Evolutionary conservation across 2,329 filamentous ascomycete genomes (phyloP), one percentile per base, ranked within the genome.

Genomic region (Xylariaceae sp.): DNA sequence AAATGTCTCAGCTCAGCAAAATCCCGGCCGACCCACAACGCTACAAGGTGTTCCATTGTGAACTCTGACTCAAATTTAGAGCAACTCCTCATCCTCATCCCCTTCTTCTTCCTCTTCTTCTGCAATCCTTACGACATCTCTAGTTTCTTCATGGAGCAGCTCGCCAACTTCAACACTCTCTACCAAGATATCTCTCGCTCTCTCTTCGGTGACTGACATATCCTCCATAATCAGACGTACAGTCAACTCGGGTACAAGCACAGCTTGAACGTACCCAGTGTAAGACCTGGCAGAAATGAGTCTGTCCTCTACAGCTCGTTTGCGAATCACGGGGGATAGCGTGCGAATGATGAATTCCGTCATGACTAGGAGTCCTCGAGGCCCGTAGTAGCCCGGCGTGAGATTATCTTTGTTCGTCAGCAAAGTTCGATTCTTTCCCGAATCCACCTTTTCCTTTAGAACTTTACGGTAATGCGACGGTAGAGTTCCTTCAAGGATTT

Each of bases 341-440:
- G 79, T 78, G 3, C 75, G 68, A 56, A 90, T 85, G 33, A 92
- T 82, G 52, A 82, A 83, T 66, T 91, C 87, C 40, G 86, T 89
- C 82, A 96, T 91, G 48, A 83, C 75, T 45, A 84, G 84, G 48
- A 89, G 80, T 1, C 92, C 92, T 17, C 87, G 83, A 2, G 87
- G 83, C 1, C 92, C 92, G 73, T 96, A 96, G 74, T 96, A 96
- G 0, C 92, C 92, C 8, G 90, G 89, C 3, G 83, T 87, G 26
- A 88, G 79, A 53, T 78, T 81, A 45, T 82, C 78, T 24, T 84
- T 76, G 47, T 80, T 85, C 57, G 84, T 82, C 48, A 84, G 77
- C 53, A 90, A 76, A 23, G 82, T 88, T 49, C 84, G 80, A 26
- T 82, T 83, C 67, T 82, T 79, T 11, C 87, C 87, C 2, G 77